Percentiles rank a stretch among this genome's conserved stretches.
Evolutionary conservation across 2,329 filamentous ascomycete species (phyloP).

Genomic region (Stemphylium beticola): DNA sequence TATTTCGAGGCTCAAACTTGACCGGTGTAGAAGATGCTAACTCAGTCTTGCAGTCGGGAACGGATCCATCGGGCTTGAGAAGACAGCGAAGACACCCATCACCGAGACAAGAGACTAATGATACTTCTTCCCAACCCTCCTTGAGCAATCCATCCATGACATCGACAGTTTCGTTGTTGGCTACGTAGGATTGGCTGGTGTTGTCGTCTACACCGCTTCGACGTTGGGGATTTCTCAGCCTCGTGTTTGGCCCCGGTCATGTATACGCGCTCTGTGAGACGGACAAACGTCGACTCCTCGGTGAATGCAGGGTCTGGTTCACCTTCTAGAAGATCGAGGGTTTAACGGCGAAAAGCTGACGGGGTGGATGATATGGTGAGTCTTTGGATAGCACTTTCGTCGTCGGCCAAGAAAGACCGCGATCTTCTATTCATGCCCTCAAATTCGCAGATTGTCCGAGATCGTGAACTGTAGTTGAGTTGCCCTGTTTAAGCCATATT

Average conservation of each 20-base stretch:
- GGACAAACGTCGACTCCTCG: too few species aligned
- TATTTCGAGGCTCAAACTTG: neutral
- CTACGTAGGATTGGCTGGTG: constrained; percentile 6
- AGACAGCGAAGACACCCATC: constrained; percentile 1
- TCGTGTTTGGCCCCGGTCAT: neutral
- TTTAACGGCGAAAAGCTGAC: too few species aligned
- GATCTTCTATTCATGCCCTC: too few species aligned
- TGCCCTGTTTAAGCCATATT: too few species aligned
- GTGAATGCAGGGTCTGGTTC: too few species aligned
- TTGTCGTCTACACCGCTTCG: constrained; percentile 9
- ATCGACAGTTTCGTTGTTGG: constrained; percentile 2
- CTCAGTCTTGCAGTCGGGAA: neutral
- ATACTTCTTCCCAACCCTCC: neutral
- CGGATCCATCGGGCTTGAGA: neutral
- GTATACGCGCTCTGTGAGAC: too few species aligned
- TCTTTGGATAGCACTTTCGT: too few species aligned
- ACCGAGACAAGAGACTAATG: neutral
- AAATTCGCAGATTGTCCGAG: too few species aligned
- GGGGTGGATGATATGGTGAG: too few species aligned
- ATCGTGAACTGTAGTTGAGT: too few species aligned
- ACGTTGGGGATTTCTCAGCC: constrained; percentile 1
- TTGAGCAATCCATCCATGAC: neutral
- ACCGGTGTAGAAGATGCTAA: neutral
- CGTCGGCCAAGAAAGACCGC: too few species aligned
- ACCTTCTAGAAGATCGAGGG: too few species aligned